Evolutionary conservation across 441 rosid genomes (phyloP).

Genomic region (Eruca vesicaria): DNA sequence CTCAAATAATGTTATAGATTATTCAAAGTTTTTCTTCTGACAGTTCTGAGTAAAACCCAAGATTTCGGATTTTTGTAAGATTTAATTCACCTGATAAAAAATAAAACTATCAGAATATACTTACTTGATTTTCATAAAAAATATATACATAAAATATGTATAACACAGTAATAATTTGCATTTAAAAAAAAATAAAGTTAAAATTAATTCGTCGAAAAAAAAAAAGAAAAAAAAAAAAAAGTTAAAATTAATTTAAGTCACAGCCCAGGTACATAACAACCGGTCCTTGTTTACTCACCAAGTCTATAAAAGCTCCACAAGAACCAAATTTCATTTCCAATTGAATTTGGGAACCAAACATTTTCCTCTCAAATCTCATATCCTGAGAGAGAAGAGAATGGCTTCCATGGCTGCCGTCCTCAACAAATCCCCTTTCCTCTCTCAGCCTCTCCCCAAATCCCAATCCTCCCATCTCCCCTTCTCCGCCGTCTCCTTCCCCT

Average conservation of each 20-base stretch:
- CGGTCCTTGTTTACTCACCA: background rate
- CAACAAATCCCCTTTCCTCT: slow-evolving; percentile 33
- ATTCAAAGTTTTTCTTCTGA: too few relatives aligned
- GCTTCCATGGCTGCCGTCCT: slow-evolving; percentile 62
- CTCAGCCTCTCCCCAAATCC: slow-evolving; percentile 43
- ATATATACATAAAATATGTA: too few relatives aligned
- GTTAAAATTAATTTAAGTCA: background rate
- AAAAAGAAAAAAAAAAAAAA: background rate
- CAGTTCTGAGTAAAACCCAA: too few relatives aligned
- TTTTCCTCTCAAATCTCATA: background rate
- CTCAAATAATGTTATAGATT: too few relatives aligned
- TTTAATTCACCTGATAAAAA: too few relatives aligned
- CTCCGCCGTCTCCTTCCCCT: slow-evolving; percentile 23
- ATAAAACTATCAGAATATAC: too few relatives aligned
- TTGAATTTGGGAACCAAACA: slow-evolving; percentile 13
- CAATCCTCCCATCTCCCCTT: slow-evolving; percentile 43
- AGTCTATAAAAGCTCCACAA: slow-evolving; percentile 10
- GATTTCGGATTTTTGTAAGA: too few relatives aligned
- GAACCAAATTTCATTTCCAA: slow-evolving; percentile 12
- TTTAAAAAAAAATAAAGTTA: background rate
- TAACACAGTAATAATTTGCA: too few relatives aligned
- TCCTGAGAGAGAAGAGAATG: slow-evolving; percentile 30
- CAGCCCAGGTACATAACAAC: background rate
- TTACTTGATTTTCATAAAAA: too few relatives aligned
- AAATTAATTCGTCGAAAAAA: too few relatives aligned